Evolutionary conservation across 139 green algal genomes (phyloP), one percentile per base, ranked within the genome.

Genomic region (Haematococcus sp.): DNA sequence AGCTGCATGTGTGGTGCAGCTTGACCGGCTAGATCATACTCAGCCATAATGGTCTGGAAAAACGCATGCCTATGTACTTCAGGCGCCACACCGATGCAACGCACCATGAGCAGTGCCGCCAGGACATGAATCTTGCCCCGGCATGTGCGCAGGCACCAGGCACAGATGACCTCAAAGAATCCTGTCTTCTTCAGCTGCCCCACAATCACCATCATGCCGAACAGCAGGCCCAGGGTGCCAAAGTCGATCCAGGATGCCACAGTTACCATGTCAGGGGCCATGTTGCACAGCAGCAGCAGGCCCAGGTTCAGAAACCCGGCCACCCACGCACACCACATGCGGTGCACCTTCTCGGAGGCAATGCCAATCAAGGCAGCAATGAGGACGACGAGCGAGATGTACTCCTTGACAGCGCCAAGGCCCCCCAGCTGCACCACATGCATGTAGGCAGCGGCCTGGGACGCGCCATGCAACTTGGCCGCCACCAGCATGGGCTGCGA

Each of bases 171-270:
- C 68, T 88, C 83, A 43, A 88, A 88, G 9, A 83, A 43, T 2
- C 83, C 83, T 1, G 80, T 84, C 20, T 77, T 55, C 25, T 79
- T 73, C 22, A 88, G 80, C 59, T 78, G 60, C 31, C 81, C 82
- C n/a, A 90, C 82, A 1, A 90, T 83, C 28, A 90, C 75, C 85
- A 90, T 90, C 84, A 89, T 89, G 25, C 84, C 84, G 66, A 84
- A 90, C 33, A 90, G 77, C 52, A 90, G 79, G 25, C 76, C 79
- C 25, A 90, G 74, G 9, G 85, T 84, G n/a, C 66, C 70, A 65
- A 83, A 78, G 40, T 90, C 79, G 56, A 90, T 76, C 67, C 81
- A 90, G 31, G 64, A 33, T 2, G 81, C 72, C 11, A 78, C 68
- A 46, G 66, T 33, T 2, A 49, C 11, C 7, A 70, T n/a, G 35